Evolutionary conservation across 106 monocot species (phyloP).

Genomic region (Alisma plantagoaquatica): DNA sequence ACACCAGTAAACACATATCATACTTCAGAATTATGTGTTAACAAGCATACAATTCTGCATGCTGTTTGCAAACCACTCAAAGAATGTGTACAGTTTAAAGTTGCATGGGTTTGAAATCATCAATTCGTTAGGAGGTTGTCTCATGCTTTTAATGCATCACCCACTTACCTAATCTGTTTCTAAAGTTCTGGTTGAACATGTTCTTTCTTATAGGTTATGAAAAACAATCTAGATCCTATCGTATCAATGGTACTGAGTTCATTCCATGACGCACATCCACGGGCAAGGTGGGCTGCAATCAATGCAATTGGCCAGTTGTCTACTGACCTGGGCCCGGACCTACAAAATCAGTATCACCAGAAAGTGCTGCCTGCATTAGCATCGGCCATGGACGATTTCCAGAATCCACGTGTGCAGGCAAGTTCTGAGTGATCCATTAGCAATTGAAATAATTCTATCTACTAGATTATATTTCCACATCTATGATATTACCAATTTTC

Average conservation of each 20-base stretch:
- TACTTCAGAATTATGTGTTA: too few species aligned
- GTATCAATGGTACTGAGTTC: constrained; percentile 79
- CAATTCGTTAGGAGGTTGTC: too few species aligned
- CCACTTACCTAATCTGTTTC: too few species aligned
- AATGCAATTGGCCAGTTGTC: constrained; percentile 97
- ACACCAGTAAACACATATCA: too few species aligned
- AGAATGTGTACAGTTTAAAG: too few species aligned
- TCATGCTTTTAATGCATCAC: too few species aligned
- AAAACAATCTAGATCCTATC: constrained; percentile 86
- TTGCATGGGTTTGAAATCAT: too few species aligned
- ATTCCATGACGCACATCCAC: constrained; percentile 84
- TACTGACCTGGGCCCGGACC: constrained; percentile 89
- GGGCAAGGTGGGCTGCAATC: constrained; percentile 94
- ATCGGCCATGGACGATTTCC: constrained; percentile 97
- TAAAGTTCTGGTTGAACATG: too few species aligned
- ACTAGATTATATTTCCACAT: too few species aligned
- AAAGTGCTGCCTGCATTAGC: constrained; percentile 81
- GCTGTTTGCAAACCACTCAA: too few species aligned
- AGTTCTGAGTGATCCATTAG: constrained; percentile 10
- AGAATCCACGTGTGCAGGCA: constrained; percentile 96
- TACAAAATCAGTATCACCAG: constrained; percentile 83
- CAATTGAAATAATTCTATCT: not conserved
- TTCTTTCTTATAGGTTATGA: constrained; percentile 60
- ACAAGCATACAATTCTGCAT: too few species aligned
- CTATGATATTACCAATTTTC: too few species aligned